Percentiles rank a stretch among this genome's conserved stretches.
Conservation (phyloP, 768 basidiomycete genomes). For the Amanita rubescens region DNA sequence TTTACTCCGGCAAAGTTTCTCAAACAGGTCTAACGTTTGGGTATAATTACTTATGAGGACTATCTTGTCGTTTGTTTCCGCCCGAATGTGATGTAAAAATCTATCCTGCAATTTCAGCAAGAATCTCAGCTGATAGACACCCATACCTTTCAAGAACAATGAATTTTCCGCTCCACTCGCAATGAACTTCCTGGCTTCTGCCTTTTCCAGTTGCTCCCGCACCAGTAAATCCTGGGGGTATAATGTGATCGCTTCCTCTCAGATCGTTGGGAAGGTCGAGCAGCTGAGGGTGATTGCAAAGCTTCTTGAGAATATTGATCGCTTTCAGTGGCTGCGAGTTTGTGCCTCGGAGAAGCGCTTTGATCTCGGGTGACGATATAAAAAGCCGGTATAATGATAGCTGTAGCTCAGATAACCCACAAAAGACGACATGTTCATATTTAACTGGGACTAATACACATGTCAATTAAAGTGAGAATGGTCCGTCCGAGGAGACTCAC, state of each 20-base stretch:
- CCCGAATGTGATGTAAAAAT: conserved; percentile 77
- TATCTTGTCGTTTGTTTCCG: conserved; percentile 87
- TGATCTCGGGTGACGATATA: conserved; percentile 89
- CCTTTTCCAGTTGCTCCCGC: conserved; percentile 38
- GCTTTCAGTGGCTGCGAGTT: conserved; percentile 95
- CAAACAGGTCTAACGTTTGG: conserved; percentile 89
- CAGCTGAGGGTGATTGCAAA: conserved; percentile 93
- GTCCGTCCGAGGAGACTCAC: conserved; percentile 38
- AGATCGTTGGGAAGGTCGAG: conserved; percentile 82
- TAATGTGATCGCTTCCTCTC: conserved; percentile 69
- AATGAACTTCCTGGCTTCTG: conserved; percentile 49
- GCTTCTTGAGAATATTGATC: conserved; percentile 89
- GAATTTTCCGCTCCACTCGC: conserved; percentile 89
- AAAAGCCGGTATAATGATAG: conserved; percentile 81
- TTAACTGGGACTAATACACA: conserved; percentile 70
- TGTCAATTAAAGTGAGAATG: not conserved
- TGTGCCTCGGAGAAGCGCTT: conserved; percentile 76
- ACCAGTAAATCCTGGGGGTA: conserved; percentile 77
- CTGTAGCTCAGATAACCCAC: conserved; percentile 78
- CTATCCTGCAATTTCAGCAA: conserved; percentile 28
- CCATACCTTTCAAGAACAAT: conserved; percentile 81
- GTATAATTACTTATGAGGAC: conserved; percentile 97
- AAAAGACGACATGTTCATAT: conserved; percentile 97
- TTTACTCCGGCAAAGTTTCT: conserved; percentile 79
- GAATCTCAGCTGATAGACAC: not conserved